These are phyloP conservation scores for Brassica balearica DNA, from an alignment of 441 rosid genomes.

Conservation along the genomic window DNA sequence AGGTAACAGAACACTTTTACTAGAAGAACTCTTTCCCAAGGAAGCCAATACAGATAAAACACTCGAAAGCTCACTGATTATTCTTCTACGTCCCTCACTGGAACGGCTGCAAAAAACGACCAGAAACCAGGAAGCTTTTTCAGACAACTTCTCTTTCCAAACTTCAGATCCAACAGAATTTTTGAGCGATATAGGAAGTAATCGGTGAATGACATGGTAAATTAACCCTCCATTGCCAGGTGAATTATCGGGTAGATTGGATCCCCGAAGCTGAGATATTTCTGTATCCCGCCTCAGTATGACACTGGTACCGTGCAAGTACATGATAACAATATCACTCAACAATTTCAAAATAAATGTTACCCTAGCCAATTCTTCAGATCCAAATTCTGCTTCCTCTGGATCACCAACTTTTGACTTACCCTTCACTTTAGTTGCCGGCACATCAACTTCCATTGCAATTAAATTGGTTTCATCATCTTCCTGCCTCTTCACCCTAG, in stretches of 20 bases:
- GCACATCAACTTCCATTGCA: conserved; percentile 91
- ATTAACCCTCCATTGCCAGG: conserved; percentile 70
- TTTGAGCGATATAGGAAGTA: conserved; percentile 78
- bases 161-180: conserved; percentile 86
- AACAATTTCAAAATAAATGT: conserved; percentile 89
- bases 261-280: conserved; percentile 72
- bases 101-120: conserved; percentile 94
- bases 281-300: conserved; percentile 89
- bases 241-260: conserved; percentile 62
- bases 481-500: conserved; percentile 61
- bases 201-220: conserved; percentile 81
- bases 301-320: conserved; percentile 87
- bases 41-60: conserved; percentile 76
- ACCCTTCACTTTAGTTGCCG: conserved; percentile 83
- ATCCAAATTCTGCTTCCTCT: conserved; percentile 62
- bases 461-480: conserved; percentile 51
- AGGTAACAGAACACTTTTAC: conserved; percentile 63
- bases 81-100: conserved; percentile 90
- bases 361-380: conserved; percentile 88
- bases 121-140: conserved; percentile 91
- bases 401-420: conserved; percentile 87
- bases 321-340: conserved; percentile 92
- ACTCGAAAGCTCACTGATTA: conserved; percentile 84
- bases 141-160: conserved; percentile 92
- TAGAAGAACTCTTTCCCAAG: conserved; percentile 76